Evolutionary conservation across 2,329 filamentous ascomycete genomes (phyloP), one percentile per base, ranked within the genome.

Genomic region (Rhinocladiella similis): DNA sequence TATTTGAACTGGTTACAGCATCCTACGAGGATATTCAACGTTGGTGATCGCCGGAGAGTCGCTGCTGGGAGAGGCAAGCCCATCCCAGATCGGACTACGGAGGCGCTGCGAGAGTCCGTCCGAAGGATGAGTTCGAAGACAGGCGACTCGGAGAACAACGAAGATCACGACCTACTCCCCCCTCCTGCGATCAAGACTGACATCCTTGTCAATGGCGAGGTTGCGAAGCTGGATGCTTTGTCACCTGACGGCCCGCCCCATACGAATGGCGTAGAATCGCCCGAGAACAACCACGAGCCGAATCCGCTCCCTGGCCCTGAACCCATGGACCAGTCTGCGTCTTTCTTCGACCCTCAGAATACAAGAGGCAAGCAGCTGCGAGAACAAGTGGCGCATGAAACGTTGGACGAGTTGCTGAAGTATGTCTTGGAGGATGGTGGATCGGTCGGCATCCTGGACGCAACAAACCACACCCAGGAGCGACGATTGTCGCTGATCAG

Each of bases 1-100:
- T 99, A 97, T 70, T 78, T 99, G 49, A 93, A 95, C 48, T 99
- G 94, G 94, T 86, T 97, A 68, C 94, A 99, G 70, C 93, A 99
- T 74, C 90, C 96, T 68, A 94, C 92, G 12, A 84, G 83, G 64
- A 97, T 99, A 66, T 99, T 99, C 83, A 99, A 99, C 68, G 94
- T 99, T 36, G 94, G 94, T 59, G 93, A 96, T 73, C 83, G 91
- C 68, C 83, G 94, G 66, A 87, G 94, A 66, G 84, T 92, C 49
- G 90, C 87, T 16, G 89, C 88, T 42, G 88, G 80, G 25, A 77
- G 88, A 49, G 57, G 53, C n/a, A 43, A 45, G 19, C 69, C 65
- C 48, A 64, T 68, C 36, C 65, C 75, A 20, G 73, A 77, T 54
- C 50, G 27, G 18, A 59, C 56, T n/a, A 43, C 54, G 36, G 72